Base-by-base conservation (phyloP, 495 filamentous ascomycete species). In the Collariella sp. region DNA sequence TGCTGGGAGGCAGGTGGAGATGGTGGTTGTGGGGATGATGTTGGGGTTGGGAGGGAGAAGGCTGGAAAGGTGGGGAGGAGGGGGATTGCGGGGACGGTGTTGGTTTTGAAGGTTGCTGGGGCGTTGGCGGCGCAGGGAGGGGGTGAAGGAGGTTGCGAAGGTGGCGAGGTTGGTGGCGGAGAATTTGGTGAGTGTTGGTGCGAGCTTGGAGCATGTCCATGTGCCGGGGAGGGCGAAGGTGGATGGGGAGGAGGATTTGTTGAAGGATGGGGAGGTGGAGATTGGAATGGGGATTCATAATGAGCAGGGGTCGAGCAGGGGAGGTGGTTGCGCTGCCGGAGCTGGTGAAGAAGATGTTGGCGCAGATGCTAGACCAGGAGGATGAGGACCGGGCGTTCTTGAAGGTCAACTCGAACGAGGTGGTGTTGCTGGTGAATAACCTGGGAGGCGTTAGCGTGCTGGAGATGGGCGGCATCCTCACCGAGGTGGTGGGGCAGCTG, bases 231-330 rank as follows among this genome's bases (percentile, higher is more conserved):
- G 89, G 61, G 77, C 67, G 2, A 58, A 50, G 68, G 11, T 62
- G 70, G 18, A 70, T 22, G 65, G 60, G 39, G 71, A 71, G 12
- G 85, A 83, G 40, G 70, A 70, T 5, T 70, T n/a, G n/a, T n/a
- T 95, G 53, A 74, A 72, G 29, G 65, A 74, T 0, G 84, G 82
- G 39, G 86, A 97, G 72, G 83, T 95, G 19, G 93, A 98, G 73
- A 77, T 98, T 60, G 93, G 93, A 16, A 98, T 97, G 93, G 93
- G 93, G 11, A 96, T 97, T 67, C 93, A 98, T 69, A 98, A 98
- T 65, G 93, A 98, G 70, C 81, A 87, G 1, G 93, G 93, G 1
- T 91, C 83, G 13, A 86, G 84, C 62, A 78, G 86, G 42, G n/a
- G 86, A 83, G 55, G 71, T 68, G 19, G 75, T 83, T 5, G 76